These are phyloP conservation scores for Trametes coccinea DNA, from an alignment of 768 basidiomycete genomes.

Conservation along the genomic window DNA sequence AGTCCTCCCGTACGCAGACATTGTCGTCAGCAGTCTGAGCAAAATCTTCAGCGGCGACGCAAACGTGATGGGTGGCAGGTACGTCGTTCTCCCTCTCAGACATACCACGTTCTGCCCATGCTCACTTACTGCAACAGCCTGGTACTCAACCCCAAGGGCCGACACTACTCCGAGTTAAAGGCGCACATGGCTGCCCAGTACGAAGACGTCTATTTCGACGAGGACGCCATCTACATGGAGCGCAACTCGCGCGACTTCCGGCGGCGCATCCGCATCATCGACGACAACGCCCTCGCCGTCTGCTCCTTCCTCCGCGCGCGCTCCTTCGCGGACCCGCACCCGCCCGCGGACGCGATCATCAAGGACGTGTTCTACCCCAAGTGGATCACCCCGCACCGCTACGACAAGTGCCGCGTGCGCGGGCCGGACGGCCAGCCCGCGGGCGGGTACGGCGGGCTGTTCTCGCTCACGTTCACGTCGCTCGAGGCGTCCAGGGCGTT, in stretches of 20 bases:
- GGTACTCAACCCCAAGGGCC: conserved; percentile 79
- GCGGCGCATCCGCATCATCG: conserved; percentile 71
- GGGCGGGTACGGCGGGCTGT: conserved; percentile 80
- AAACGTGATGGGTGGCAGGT: conserved; percentile 99
- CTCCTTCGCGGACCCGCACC: conserved; percentile 39
- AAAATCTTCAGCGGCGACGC: conserved; percentile 94
- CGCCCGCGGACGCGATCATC: conserved; percentile 47
- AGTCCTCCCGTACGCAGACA: conserved; percentile 80
- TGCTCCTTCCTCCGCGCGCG: conserved; percentile 75
- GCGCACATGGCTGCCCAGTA: conserved; percentile 54
- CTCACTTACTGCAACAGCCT: conserved; percentile 50
- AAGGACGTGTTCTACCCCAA: conserved; percentile 92
- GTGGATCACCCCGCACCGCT: conserved; percentile 70
- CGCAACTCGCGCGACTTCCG: conserved; percentile 95
- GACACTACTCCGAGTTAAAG: conserved; percentile 69
- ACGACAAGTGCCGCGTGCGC: conserved; percentile 61
- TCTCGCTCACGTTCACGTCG: conserved; percentile 83
- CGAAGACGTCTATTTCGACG: conserved; percentile 86
- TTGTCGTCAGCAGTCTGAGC: conserved; percentile 88
- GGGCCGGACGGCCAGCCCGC: conserved; percentile 27
- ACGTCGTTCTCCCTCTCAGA: conserved; percentile 26
- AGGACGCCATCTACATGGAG: conserved; percentile 96
- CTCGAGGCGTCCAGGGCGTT: conserved; percentile 69
- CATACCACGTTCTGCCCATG: neutral
- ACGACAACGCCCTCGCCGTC: conserved; percentile 78